Percentiles rank a stretch among this genome's conserved stretches.
These are phyloP conservation scores for Chenopodium quinoa DNA, from an alignment of 148 eudicot genomes.

Conservation along the genomic window DNA sequence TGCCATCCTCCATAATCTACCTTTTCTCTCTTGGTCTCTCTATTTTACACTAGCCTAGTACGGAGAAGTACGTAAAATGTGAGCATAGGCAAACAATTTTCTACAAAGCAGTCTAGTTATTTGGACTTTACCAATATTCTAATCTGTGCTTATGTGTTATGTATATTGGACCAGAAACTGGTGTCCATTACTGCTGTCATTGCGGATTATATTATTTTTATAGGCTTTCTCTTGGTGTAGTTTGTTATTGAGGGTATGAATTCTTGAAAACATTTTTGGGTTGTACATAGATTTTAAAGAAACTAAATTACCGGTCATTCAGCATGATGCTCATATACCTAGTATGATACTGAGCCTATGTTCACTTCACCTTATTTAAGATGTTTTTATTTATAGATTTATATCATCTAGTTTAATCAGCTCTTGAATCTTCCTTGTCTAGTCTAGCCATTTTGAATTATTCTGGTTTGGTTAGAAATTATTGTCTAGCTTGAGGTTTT, in stretches of 20 bases:
- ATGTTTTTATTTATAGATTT: too few relatives aligned
- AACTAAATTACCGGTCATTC: neutral
- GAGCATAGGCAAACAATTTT: neutral
- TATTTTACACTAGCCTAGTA: neutral
- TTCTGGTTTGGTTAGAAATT: too few relatives aligned
- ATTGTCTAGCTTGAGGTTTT: too few relatives aligned
- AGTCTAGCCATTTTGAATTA: too few relatives aligned
- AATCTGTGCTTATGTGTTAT: neutral
- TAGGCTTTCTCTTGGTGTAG: neutral
- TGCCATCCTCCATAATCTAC: neutral
- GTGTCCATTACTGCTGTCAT: neutral
- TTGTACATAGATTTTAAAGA: neutral
- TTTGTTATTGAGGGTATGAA: too few relatives aligned
- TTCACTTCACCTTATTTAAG: too few relatives aligned
- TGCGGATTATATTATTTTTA: neutral
- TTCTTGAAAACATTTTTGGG: neutral
- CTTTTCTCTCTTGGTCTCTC: neutral
- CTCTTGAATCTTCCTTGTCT: too few relatives aligned
- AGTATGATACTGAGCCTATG: too few relatives aligned
- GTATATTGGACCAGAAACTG: neutral
- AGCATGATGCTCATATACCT: neutral
- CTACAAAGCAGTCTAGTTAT: neutral
- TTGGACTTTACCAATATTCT: neutral
- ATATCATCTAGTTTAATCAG: too few relatives aligned
- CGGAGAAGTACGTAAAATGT: neutral